Evolutionary conservation across 192 early-diverging fungal species (phyloP).

Genomic region (Globomyces pollinis-pini): DNA sequence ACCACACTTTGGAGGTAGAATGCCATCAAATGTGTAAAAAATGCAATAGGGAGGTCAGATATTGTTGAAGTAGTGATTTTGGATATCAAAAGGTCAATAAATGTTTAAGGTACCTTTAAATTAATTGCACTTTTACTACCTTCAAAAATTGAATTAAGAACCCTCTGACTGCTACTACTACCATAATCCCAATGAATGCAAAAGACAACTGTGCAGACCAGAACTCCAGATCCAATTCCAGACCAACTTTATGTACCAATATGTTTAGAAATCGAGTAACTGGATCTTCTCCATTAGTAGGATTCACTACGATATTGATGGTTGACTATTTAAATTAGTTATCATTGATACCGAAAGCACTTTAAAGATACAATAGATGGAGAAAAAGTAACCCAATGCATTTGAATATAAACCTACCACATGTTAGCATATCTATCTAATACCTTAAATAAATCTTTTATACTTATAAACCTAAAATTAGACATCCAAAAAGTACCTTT

Average conservation of each 20-base stretch:
- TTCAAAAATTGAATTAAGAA: constrained; percentile 77
- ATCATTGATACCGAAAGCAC: too few species aligned
- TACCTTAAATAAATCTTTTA: too few species aligned
- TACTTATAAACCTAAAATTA: too few species aligned
- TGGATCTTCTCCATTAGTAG: constrained; percentile 51
- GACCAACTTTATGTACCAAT: constrained; percentile 59
- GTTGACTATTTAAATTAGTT: too few species aligned
- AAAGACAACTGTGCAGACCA: constrained; percentile 93
- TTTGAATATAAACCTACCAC: constrained; percentile 64
- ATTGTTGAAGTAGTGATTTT: background rate
- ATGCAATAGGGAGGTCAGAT: constrained; percentile 65
- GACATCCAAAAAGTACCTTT: too few species aligned
- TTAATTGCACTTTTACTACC: background rate
- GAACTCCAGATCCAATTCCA: constrained; percentile 62
- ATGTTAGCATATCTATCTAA: background rate
- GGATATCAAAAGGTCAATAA: too few species aligned
- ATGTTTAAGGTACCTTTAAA: too few species aligned
- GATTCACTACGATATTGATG: background rate
- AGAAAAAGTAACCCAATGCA: constrained; percentile 76
- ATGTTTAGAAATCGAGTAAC: constrained; percentile 75
- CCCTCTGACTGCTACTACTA: constrained; percentile 80
- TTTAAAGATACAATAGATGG: constrained; percentile 85
- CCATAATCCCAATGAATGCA: constrained; percentile 83
- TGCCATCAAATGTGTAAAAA: constrained; percentile 83
- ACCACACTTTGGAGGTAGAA: constrained; percentile 89